phyloP scores from a whole-genome alignment of 108 stramenopile species.

The Cyclostephanos tholiformis region DNA sequence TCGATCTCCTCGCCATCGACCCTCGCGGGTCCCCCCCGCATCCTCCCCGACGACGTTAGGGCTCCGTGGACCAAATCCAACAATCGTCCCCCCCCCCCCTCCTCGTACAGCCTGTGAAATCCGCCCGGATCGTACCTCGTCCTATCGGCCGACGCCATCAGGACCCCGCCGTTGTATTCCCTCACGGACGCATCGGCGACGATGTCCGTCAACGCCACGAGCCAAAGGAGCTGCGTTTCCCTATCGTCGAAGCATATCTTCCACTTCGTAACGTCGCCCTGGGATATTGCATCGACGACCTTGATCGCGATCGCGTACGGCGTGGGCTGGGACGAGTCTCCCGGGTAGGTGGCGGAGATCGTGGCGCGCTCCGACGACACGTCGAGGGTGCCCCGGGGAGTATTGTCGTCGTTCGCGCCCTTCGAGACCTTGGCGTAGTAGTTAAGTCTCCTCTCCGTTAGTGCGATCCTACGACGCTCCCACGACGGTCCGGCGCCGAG shows the following conservation, averaged over 20 bases:
- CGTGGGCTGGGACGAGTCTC: slow-evolving; percentile 58
- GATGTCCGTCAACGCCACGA: slow-evolving; percentile 37
- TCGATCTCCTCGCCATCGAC: not conserved
- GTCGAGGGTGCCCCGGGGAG: slow-evolving; percentile 32
- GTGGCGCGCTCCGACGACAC: slow-evolving; percentile 31
- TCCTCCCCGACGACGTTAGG: not conserved
- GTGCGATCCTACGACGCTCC: slow-evolving; percentile 72
- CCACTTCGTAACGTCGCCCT: slow-evolving; percentile 40
- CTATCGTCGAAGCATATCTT: slow-evolving; percentile 47
- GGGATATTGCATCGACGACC: slow-evolving; percentile 29
- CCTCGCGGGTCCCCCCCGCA: not conserved
- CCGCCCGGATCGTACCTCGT: slow-evolving; percentile 22
- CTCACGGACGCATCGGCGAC: slow-evolving; percentile 33
- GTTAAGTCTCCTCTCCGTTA: slow-evolving; percentile 48
- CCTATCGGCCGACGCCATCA: slow-evolving; percentile 43
- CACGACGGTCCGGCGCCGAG: slow-evolving; percentile 45
- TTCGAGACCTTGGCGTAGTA: slow-evolving; percentile 51
- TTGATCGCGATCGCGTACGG: slow-evolving; percentile 71
- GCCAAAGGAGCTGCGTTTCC: slow-evolving; percentile 39
- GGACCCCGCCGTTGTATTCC: slow-evolving; percentile 63
- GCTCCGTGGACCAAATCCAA: slow-evolving; percentile 16
- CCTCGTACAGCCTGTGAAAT: slow-evolving; percentile 46
- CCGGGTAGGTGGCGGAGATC: slow-evolving; percentile 28
- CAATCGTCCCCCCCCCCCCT: slow-evolving; percentile 25
- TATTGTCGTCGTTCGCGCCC: not conserved